Evolutionary conservation across 352 stramenopile species (phyloP).

Genomic region (Phytophthora chlamydospora): DNA sequence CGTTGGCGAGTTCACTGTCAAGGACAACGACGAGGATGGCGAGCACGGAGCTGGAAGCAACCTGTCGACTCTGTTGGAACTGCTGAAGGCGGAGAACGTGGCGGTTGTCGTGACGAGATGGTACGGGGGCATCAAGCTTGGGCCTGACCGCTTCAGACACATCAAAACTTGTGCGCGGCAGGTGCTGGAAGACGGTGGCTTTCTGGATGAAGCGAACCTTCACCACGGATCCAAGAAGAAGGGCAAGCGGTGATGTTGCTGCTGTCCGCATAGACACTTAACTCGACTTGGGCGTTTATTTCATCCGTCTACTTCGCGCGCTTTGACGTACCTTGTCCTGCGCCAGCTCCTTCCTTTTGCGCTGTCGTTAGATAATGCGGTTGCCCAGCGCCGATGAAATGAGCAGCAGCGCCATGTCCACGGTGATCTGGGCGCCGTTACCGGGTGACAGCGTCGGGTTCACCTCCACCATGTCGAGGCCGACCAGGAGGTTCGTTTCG

Average conservation of each 20-base stretch:
- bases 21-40: slow-evolving; percentile 90
- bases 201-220: slow-evolving; percentile 40
- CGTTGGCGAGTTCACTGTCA: slow-evolving; percentile 67
- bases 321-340: too few species aligned
- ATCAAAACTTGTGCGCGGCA: slow-evolving; percentile 78
- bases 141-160: slow-evolving; percentile 89
- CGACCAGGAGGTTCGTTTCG: slow-evolving; percentile 88
- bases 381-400: slow-evolving; percentile 94
- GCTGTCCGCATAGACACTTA: too few species aligned
- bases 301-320: too few species aligned
- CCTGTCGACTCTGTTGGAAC: slow-evolving; percentile 80
- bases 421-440: slow-evolving; percentile 88
- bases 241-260: slow-evolving; percentile 39
- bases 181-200: slow-evolving; percentile 75
- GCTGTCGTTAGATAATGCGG: slow-evolving; percentile 78
- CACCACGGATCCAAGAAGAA: slow-evolving; percentile 59
- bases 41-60: slow-evolving; percentile 85
- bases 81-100: slow-evolving; percentile 82
- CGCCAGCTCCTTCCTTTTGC: too few species aligned
- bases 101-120: slow-evolving; percentile 86
- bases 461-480: slow-evolving; percentile 97
- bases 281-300: too few species aligned
- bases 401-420: slow-evolving; percentile 94
- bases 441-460: slow-evolving; percentile 92
- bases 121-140: slow-evolving; percentile 85